phyloP scores from a whole-genome alignment of 352 stramenopile species.

The Globisporangium ultimum region DNA sequence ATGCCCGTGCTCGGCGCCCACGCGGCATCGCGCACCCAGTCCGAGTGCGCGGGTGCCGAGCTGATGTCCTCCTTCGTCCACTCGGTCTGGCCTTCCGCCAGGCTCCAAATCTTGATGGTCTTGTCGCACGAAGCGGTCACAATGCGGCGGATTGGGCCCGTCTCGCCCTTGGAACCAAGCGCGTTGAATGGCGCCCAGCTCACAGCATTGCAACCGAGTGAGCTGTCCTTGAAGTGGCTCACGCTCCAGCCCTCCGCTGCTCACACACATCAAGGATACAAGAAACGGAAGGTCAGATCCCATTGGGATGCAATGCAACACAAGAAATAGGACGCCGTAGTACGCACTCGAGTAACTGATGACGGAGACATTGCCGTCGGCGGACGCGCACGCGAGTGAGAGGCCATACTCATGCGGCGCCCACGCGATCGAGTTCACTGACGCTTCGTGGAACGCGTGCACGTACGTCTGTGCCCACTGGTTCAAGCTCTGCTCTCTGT shows the following conservation, averaged over 20 bases:
- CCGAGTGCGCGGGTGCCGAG: constrained; percentile 83
- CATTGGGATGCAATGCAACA: constrained; percentile 1
- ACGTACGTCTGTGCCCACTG: constrained; percentile 94
- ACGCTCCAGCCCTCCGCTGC: constrained; percentile 87
- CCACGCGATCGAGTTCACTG: constrained; percentile 96
- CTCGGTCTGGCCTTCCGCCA: constrained; percentile 64
- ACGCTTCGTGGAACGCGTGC: constrained; percentile 85
- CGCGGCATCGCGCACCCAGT: constrained; percentile 97
- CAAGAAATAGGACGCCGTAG: not conserved
- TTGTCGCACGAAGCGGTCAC: constrained; percentile 98
- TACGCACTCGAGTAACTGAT: constrained; percentile 73
- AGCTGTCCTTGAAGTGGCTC: constrained; percentile 92
- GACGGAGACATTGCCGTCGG: constrained; percentile 94
- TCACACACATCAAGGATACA: constrained; percentile 12
- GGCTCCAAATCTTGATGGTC: constrained; percentile 95
- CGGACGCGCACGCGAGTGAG: constrained; percentile 90
- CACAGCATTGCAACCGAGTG: constrained; percentile 96
- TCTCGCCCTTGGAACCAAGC: constrained; percentile 41
- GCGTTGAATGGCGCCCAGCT: constrained; percentile 94
- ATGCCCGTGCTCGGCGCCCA: constrained; percentile 94
- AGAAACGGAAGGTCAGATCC: constrained; percentile 1
- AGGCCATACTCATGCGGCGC: constrained; percentile 97
- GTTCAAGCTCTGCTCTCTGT: constrained; percentile 91
- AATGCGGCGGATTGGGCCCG: constrained; percentile 64
- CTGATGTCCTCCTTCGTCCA: constrained; percentile 81